phyloP scores from a whole-genome alignment of 1,139 yeast genomes.

The Blastobotrys illinoisensis region DNA sequence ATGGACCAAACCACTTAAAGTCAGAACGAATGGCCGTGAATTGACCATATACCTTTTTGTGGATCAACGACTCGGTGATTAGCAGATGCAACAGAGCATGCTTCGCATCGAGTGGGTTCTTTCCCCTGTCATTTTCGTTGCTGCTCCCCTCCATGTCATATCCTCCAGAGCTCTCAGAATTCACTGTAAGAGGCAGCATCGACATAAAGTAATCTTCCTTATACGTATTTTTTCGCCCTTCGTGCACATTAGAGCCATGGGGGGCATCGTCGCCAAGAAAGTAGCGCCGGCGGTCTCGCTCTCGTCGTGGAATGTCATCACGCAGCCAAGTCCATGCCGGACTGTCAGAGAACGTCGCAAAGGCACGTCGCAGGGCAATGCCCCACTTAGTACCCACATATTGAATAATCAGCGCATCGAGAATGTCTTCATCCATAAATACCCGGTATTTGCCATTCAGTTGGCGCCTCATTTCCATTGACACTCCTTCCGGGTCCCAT shows the following conservation, averaged over 20 bases:
- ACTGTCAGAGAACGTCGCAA: slow-evolving; percentile 3
- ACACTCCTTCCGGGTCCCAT: slow-evolving; percentile 16
- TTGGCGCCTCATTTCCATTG: slow-evolving; percentile 12
- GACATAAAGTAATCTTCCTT: neutral
- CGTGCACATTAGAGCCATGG: neutral
- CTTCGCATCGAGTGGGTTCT: slow-evolving; percentile 4
- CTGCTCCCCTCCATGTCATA: neutral
- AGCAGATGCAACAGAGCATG: slow-evolving; percentile 11
- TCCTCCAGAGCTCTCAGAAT: neutral
- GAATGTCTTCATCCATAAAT: slow-evolving; percentile 16
- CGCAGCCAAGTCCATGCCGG: slow-evolving; percentile 6
- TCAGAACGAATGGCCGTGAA: slow-evolving; percentile 19
- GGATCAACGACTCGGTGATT: slow-evolving; percentile 13
- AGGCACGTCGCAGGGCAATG: neutral
- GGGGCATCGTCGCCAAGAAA: neutral
- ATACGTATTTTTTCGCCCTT: neutral
- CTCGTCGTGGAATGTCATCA: slow-evolving; percentile 2
- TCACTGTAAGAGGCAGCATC: slow-evolving; percentile 2
- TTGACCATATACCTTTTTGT: slow-evolving; percentile 10
- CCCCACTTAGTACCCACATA: slow-evolving; percentile 16
- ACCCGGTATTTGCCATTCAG: slow-evolving; percentile 19
- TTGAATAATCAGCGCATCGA: slow-evolving; percentile 15
- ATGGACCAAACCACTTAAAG: slow-evolving; percentile 20
- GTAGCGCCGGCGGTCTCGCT: slow-evolving; percentile 1
- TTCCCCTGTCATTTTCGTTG: slow-evolving; percentile 1